Percentiles rank a stretch among this genome's conserved stretches.
phyloP scores from a whole-genome alignment of 192 early-diverging fungal species.

The Mortierella antarctica region DNA sequence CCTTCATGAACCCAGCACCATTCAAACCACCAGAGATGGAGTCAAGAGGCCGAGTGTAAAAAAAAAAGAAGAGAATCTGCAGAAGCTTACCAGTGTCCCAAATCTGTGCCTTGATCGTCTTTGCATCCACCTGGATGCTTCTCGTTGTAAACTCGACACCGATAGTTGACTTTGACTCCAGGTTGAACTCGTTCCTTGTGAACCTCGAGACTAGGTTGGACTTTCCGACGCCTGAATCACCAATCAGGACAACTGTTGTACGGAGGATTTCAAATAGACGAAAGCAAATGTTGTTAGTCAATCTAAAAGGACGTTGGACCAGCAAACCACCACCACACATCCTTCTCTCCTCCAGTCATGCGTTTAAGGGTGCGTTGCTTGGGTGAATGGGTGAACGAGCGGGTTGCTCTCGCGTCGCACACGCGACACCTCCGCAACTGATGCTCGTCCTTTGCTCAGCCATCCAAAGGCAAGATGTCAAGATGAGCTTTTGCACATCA shows the following conservation, averaged over 20 bases:
- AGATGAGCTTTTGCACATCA: too few relatives aligned
- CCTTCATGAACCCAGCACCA: too few relatives aligned
- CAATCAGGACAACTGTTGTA: constrained; percentile 83
- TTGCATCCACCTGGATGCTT: constrained; percentile 95
- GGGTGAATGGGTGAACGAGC: too few relatives aligned
- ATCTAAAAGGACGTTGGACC: not conserved
- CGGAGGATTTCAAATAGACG: constrained; percentile 3
- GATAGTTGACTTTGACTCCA: constrained; percentile 99
- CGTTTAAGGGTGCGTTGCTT: too few relatives aligned
- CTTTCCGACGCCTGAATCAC: constrained; percentile 97
- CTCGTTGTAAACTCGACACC: constrained; percentile 98
- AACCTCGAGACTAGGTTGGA: constrained; percentile 97
- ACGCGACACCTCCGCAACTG: too few relatives aligned
- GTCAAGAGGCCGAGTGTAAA: not conserved
- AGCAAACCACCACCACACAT: too few relatives aligned
- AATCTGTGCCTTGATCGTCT: constrained; percentile 99
- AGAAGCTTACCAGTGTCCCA: constrained; percentile 92
- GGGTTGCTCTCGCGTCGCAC: too few relatives aligned
- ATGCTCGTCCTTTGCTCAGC: too few relatives aligned
- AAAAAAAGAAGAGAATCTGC: constrained; percentile 2
- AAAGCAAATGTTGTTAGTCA: not conserved
- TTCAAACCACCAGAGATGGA: too few relatives aligned
- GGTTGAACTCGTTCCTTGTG: constrained; percentile 98
- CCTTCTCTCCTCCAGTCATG: too few relatives aligned
- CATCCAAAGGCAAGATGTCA: too few relatives aligned